Base-by-base conservation (phyloP, 495 filamentous ascomycete species). In the Penicillium steckii region DNA sequence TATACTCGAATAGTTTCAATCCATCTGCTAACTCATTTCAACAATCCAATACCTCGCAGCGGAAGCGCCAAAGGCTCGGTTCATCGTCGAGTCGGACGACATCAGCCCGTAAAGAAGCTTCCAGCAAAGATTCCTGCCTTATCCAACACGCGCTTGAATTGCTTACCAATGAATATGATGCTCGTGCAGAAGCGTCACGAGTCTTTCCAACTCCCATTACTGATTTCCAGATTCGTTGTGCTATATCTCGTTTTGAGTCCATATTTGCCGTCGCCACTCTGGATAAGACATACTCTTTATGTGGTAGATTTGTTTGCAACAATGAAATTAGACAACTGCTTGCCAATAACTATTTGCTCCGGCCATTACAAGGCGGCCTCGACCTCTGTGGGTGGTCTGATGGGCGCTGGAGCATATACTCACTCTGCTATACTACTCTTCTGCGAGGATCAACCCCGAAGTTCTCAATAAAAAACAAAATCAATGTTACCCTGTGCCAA, bases 401-500 rank as follows among this genome's bases (percentile, higher is more conserved):
- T 5, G 6, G 12, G 6, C 12, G 6, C 27, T 29, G 27, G 27
- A 29, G 12, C 27, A 29, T 29, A 29, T 29, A 12, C 27, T 29
- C 27, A 12, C 6, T 12, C 5, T 29, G 27, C 27, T 12, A 6
- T 5, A 29, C 27, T 29, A 6, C 27, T 6, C 27, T 29, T 29
- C 12, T 12, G 5, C 27, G 12, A 12, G 6, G 12, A 29, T 6
- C 27, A 29, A 29, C 12, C 26, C 26, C 48, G 8, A 52, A 52
- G 38, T 52, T 52, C 19, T 52, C 24, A 17, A 38, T 38, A 13
- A 44, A 44, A 10, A 54, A 54, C 22, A 29, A 21, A 18, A 46
- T 55, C 7, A 50, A 49, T 43, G 23, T 44, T 1, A 55, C 52
- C 13, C 17, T 52, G 6, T 56, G 47, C 29, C 47, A 56, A 17